phyloP scores from a whole-genome alignment of 257 asterid genomes.

The Jacaranda copaia region DNA sequence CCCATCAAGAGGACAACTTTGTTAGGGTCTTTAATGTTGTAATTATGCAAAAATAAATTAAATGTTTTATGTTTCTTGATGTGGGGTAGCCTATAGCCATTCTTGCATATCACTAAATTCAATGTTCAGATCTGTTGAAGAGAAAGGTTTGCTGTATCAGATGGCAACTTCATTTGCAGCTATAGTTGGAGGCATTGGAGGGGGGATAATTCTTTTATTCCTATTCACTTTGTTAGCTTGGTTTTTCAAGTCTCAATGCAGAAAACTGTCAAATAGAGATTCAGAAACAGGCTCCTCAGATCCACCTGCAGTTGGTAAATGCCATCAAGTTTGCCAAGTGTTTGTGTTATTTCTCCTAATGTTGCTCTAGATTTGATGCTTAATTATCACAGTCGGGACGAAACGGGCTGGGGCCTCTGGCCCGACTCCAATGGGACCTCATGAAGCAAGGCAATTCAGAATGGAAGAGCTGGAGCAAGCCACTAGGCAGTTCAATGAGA shows the following conservation, averaged over 20 bases:
- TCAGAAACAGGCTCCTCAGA: conserved; percentile 77
- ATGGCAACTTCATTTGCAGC: conserved; percentile 64
- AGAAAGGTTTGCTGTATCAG: background rate
- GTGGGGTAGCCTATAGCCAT: no score
- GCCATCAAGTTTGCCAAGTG: background rate
- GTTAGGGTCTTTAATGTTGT: no score
- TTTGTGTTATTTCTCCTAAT: background rate
- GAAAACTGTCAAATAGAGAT: conserved; percentile 51
- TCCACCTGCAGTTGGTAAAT: conserved; percentile 71
- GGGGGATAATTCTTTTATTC: conserved; percentile 48
- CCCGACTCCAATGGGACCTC: conserved; percentile 30
- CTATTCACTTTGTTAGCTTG: conserved; percentile 42
- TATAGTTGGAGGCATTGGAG: conserved; percentile 61
- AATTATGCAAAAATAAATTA: no score
- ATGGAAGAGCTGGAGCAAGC: conserved; percentile 79
- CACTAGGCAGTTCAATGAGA: conserved; percentile 58
- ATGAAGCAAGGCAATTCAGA: conserved; percentile 60
- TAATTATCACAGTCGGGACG: conserved; percentile 45
- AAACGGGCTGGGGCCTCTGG: conserved; percentile 46
- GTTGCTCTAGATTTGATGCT: conserved; percentile 28
- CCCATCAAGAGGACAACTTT: no score
- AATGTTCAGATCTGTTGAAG: no score
- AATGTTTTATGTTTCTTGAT: no score
- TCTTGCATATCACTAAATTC: no score
- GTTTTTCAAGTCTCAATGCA: conserved; percentile 41